Conservation (phyloP, 148 eudicot species). For the Rhododendron ovatum region DNA sequence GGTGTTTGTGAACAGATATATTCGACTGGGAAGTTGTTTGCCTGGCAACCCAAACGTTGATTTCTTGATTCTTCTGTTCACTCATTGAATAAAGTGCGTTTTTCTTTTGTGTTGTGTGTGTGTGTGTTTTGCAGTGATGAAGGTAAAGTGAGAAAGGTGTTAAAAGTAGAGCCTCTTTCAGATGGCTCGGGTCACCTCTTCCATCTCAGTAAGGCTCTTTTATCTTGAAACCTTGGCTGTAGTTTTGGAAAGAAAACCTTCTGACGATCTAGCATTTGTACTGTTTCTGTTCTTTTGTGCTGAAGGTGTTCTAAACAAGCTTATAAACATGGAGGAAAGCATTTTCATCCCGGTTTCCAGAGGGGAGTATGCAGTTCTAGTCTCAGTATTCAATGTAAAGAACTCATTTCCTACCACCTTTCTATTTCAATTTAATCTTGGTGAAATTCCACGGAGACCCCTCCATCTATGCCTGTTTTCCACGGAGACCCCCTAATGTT, state of each 20-base stretch:
- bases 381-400: slow-evolving; percentile 77
- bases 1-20: neutral
- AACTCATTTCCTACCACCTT: neutral
- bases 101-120: neutral
- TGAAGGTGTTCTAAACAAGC: slow-evolving; percentile 86
- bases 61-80: neutral
- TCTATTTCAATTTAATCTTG: neutral
- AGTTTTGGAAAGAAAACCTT: neutral
- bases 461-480: neutral
- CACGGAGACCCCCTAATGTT: neutral
- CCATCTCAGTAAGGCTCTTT: slow-evolving; percentile 59
- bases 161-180: slow-evolving; percentile 95
- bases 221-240: neutral
- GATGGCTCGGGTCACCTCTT: slow-evolving; percentile 98
- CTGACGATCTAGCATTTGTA: slow-evolving; percentile 3
- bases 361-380: slow-evolving; percentile 81
- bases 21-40: neutral
- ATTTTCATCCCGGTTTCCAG: slow-evolving; percentile 79
- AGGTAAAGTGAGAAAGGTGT: slow-evolving; percentile 89
- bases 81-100: neutral
- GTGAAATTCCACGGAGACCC: neutral
- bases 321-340: slow-evolving; percentile 74
- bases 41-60: neutral
- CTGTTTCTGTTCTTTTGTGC: slow-evolving; percentile 5
- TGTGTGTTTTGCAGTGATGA: slow-evolving; percentile 60